Conservation (phyloP, 2,329 filamentous ascomycete species). For the Penicillium sp. region DNA sequence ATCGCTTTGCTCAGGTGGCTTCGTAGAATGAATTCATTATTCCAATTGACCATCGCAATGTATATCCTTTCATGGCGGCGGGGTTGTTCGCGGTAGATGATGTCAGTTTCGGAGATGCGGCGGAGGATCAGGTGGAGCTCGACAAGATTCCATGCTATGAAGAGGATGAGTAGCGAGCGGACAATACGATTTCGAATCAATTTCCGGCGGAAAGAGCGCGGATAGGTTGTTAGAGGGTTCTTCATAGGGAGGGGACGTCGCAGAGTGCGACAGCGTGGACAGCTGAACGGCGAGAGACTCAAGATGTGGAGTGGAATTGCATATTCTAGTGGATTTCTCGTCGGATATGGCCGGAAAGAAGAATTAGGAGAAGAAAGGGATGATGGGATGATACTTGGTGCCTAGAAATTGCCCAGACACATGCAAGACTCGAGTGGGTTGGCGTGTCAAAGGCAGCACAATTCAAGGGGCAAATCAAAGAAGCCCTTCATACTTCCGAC, state of each 20-base stretch:
- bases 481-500: conserved; percentile 24
- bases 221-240: conserved; percentile 19
- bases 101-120: conserved; percentile 23
- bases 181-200: conserved; percentile 27
- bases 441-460: background rate
- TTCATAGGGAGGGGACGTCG: conserved; percentile 25
- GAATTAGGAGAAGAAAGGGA: conserved; percentile 2
- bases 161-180: conserved; percentile 24
- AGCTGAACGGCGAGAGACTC: background rate
- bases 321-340: conserved; percentile 5
- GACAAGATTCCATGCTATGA: conserved; percentile 30
- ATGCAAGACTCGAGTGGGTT: conserved; percentile 4
- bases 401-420: conserved; percentile 12
- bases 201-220: conserved; percentile 22
- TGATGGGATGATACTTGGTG: conserved; percentile 3
- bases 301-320: conserved; percentile 2
- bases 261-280: conserved; percentile 12
- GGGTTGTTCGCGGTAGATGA: conserved; percentile 19
- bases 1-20: conserved; percentile 69
- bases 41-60: conserved; percentile 74
- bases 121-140: conserved; percentile 30
- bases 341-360: conserved; percentile 11
- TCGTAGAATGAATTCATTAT: conserved; percentile 65
- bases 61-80: conserved; percentile 56
- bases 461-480: conserved; percentile 19